Base-by-base conservation (phyloP, 805 yeast genomes). In the Yamadazyma nakazawae region DNA sequence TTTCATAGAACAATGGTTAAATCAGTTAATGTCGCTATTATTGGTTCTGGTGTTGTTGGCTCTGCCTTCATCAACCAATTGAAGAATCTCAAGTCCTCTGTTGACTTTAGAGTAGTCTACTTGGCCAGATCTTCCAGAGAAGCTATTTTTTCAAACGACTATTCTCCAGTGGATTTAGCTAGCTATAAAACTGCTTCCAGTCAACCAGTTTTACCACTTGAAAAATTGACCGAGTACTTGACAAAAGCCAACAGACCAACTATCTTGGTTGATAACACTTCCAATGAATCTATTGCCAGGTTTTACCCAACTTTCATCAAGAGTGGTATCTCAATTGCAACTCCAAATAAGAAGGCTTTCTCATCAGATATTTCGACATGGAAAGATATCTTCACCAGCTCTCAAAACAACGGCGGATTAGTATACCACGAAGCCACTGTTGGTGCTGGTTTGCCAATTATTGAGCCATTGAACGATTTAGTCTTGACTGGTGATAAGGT, bases 401-500 rank as follows among this genome's bases (percentile, higher is more conserved):
- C 85, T 31, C 76, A 74, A 34, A 68, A 72, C 34, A 75, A 78
- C 40, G 71, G 74, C 32, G 91, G 89, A 35, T 75, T 92, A 53
- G 96, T 90, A 38, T 92, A 90, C 76, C 99, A 94, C 63, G 99
- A 94, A 76, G 96, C 99, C 42, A 89, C 97, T 7, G 98, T 94
- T 49, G 98, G 98, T 62, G 99, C 99, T 37, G 99, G 98, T 48
- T 78, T 94, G 65, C 99, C 99, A 50, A 82, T 94, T 52, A 84
- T 94, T 58, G 84, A 89, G 40, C 86, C 97, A 43, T 74, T 94
- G 61, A 87, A 83, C 62, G 99, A 94, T 65, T 77, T 92, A 69
- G 76, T 94, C 37, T 79, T 81, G 51, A 94, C 99, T 45, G 99
- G 99, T 54, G 99, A 94, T 67, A 82, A 89, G 71, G 81, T 94